Base-by-base conservation (phyloP, 2,329 filamentous ascomycete species). In the Rugonectria rugulosa region DNA sequence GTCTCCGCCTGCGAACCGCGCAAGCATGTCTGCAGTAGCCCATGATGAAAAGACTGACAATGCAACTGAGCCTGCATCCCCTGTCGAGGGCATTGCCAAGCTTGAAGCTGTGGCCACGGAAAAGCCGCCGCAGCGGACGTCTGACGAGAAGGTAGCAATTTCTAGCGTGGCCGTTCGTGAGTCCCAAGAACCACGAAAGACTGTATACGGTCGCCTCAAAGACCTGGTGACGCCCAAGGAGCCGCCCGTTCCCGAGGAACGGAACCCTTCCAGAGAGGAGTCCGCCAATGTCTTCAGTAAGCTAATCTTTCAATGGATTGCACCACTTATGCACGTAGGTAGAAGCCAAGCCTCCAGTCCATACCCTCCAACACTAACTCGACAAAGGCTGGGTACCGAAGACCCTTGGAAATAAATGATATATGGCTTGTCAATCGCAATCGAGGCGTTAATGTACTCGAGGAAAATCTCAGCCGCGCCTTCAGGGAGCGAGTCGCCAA, bases 291-390 rank as follows among this genome's bases (percentile, higher is more conserved):
- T 43, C 6, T 43, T 51, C 23, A 51, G 47, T 20, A 26, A n/a
- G 12, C 12, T 43, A 17, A 24, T 34, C 21, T 51, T 51, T 20
- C 38, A 51, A 27, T 51, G 47, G 47, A 43, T 51, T 23, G 27
- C 38, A 43, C 47, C 47, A 36, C 38, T 51, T 8, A 51, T 51
- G 47, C 38, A 36, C 21, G 38, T 43, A 5, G 17, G 47, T 50
- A 12, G 20, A 21, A 6, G n/a, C 20, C 6, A 34, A 15, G 6
- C n/a, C 2, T 14, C 20, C 17, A 26, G 15, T 23, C 20, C 11
- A 5, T 14, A 32, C 12, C 3, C 1, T 12, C 6, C 9, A 36
- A 21, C 46, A 43, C 38, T 50, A 26, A 50, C 38, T 26, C n/a
- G 8, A 15, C 26, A 20, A 26, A 50, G 47, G 47, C 21, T 31